Evolutionary conservation across 2,329 filamentous ascomycete genomes (phyloP), one percentile per base, ranked within the genome.

Genomic region (Rhexocercosporidium sp.): DNA sequence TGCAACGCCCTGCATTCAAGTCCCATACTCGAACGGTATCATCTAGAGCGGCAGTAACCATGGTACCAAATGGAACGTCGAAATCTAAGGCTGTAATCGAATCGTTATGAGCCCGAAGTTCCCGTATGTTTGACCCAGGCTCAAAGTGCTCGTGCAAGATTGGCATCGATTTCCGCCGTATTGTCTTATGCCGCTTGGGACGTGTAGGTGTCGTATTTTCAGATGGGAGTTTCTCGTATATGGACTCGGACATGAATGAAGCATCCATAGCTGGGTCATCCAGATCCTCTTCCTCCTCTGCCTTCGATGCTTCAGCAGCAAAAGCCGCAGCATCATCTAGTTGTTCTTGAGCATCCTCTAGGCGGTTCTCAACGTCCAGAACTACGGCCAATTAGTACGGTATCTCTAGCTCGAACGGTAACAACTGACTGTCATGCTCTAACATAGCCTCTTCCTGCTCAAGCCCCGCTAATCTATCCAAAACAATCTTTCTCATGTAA

Each of bases 1-100:
- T 94, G 79, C 95, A 98, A 39, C 94, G 88, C 44, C 96, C 96
- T 2, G 93, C 92, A 76, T 96, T 97, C 71, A 99, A 83, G 79
- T 99, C 96, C 96, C 96, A 99, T 22, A 99, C 96, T 69, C 92
- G 88, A 51, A 99, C 92, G 0, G 93, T 94, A 78, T 99, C 96
- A 77, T 99, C 96, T 75, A 97, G 82, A 11, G 94, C 92, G 11
- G 96, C 91, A 8, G 94, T 95, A 6, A 98, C 93, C 87, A 98
- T 89, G 22, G 93, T 96, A 18, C 96, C 96, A 78, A 98, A 98
- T 0, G 96, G 96, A n/a, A 91, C 92, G 78, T 99, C 96, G 78
- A 99, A 99, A 80, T 98, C 96, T 69, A 99, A 79, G 8, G 95
- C 92, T 0, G 94, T 97, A 69, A 99, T 91, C 66, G 86, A 87